phyloP scores from a whole-genome alignment of 2,329 filamentous ascomycete species.

The Fusarium sp. region DNA sequence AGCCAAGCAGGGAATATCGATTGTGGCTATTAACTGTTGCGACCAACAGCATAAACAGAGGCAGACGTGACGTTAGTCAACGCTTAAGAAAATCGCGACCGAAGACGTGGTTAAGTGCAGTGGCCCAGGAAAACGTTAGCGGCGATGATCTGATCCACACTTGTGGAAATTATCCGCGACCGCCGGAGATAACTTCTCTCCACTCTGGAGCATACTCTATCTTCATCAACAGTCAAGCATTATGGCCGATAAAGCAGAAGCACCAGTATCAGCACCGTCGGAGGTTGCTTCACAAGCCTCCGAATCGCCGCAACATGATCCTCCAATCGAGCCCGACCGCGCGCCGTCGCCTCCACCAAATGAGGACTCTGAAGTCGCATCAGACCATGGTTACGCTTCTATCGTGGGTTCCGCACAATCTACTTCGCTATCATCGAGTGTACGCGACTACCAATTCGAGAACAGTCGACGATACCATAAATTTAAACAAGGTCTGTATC shows the following conservation, averaged over 20 bases:
- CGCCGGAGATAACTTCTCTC: neutral
- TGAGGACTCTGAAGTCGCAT: constrained; percentile 7
- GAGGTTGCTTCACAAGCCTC: neutral
- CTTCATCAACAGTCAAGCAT: neutral
- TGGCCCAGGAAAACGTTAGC: neutral
- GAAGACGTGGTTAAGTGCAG: neutral
- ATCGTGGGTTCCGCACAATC: constrained; percentile 23
- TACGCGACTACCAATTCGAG: constrained; percentile 57
- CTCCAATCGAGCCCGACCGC: constrained; percentile 24
- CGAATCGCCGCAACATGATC: constrained; percentile 18
- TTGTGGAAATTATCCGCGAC: neutral
- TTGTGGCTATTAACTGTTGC: constrained; percentile 4
- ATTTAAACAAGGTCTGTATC: constrained; percentile 55
- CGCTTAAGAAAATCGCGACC: neutral
- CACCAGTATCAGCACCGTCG: neutral
- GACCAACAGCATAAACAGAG: constrained; percentile 3
- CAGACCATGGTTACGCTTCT: constrained; percentile 38
- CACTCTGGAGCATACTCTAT: neutral
- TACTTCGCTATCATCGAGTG: constrained; percentile 46
- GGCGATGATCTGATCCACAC: neutral
- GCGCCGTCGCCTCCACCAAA: neutral
- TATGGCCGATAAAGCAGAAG: constrained; percentile 1
- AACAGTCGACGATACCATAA: constrained; percentile 59
- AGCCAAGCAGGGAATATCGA: neutral
- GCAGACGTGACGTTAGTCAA: neutral